phyloP scores from a whole-genome alignment of 768 basidiomycete genomes.

The Boletus sp. region DNA sequence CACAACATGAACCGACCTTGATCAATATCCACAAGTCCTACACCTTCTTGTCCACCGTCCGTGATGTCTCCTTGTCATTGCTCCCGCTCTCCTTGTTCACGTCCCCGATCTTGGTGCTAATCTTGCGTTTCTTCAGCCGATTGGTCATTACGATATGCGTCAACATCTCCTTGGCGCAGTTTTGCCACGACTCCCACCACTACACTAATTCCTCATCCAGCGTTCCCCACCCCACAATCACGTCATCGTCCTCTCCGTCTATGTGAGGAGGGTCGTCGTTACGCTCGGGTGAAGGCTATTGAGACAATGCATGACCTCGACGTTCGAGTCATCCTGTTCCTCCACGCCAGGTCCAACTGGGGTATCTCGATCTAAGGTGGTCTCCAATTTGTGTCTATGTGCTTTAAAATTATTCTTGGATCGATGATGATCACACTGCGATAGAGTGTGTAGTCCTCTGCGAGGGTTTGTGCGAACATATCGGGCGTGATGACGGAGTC shows the following conservation, averaged over 20 bases:
- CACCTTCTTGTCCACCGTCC: conserved; percentile 53
- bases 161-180: conserved; percentile 38
- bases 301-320: conserved; percentile 20
- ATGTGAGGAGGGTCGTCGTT: conserved; percentile 27
- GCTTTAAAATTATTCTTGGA: conserved; percentile 86
- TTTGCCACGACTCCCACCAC: conserved; percentile 79
- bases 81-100: conserved; percentile 25
- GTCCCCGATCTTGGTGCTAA: conserved; percentile 29
- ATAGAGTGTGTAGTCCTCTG: conserved; percentile 88
- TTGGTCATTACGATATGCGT: conserved; percentile 28
- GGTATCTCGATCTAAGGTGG: conserved; percentile 23
- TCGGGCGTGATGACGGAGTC: conserved; percentile 91
- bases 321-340: conserved; percentile 31
- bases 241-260: conserved; percentile 23
- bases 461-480: conserved; percentile 82
- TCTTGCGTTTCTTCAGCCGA: conserved; percentile 44
- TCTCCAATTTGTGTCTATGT: conserved; percentile 52
- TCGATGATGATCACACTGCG: conserved; percentile 72
- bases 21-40: conserved; percentile 88
- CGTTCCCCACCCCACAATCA: conserved; percentile 35
- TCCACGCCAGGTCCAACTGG: conserved; percentile 22
- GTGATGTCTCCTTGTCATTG: conserved; percentile 42
- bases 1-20: conserved; percentile 58
- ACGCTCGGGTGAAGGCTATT: conserved; percentile 2
- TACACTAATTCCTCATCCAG: conserved; percentile 48